Percentiles rank a stretch among this genome's conserved stretches.
Conservation (phyloP, 495 filamentous ascomycete genomes). For the Elaphomyces granulatus region DNA sequence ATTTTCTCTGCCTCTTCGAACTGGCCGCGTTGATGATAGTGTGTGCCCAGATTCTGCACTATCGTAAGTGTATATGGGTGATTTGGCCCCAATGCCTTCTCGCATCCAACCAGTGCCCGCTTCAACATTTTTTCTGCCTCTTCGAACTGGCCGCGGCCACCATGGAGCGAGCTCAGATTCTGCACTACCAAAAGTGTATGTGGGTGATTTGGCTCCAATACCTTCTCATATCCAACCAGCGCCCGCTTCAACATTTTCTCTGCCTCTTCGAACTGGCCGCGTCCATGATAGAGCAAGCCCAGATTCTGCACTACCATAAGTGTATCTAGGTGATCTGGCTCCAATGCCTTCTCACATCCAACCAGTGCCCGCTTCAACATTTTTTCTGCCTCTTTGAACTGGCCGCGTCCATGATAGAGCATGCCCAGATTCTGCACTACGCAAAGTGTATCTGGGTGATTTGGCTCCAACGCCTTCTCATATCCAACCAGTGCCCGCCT, state of each 20-base stretch:
- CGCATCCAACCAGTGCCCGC: slow-evolving; percentile 9
- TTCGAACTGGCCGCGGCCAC: slow-evolving; percentile 12
- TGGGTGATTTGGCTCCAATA: slow-evolving; percentile 25
- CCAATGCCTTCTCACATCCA: slow-evolving; percentile 14
- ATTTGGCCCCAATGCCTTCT: slow-evolving; percentile 14
- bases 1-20: slow-evolving; percentile 21
- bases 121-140: slow-evolving; percentile 16
- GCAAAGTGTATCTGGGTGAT: slow-evolving; percentile 27
- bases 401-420: slow-evolving; percentile 8
- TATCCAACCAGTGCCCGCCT: slow-evolving; percentile 10
- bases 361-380: too few species aligned
- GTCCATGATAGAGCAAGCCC: slow-evolving; percentile 8
- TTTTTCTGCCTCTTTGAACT: slow-evolving; percentile 21
- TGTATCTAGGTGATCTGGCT: slow-evolving; percentile 16
- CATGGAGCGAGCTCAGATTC: slow-evolving; percentile 14
- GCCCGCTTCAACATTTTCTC: slow-evolving; percentile 10
- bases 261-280: slow-evolving; percentile 23
- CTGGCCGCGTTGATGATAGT: slow-evolving; percentile 12
- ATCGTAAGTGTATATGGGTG: slow-evolving; percentile 19
- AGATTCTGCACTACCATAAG: slow-evolving; percentile 16
- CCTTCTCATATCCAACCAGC: slow-evolving; percentile 11
- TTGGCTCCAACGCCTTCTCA: slow-evolving; percentile 18
- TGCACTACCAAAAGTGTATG: slow-evolving; percentile 24
- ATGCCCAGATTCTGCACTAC: slow-evolving; percentile 22
- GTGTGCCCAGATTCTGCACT: slow-evolving; percentile 14